Evolutionary conservation across 371 early-diverging fungal genomes (phyloP).

Genomic region (Syncephalastrum sp.): DNA sequence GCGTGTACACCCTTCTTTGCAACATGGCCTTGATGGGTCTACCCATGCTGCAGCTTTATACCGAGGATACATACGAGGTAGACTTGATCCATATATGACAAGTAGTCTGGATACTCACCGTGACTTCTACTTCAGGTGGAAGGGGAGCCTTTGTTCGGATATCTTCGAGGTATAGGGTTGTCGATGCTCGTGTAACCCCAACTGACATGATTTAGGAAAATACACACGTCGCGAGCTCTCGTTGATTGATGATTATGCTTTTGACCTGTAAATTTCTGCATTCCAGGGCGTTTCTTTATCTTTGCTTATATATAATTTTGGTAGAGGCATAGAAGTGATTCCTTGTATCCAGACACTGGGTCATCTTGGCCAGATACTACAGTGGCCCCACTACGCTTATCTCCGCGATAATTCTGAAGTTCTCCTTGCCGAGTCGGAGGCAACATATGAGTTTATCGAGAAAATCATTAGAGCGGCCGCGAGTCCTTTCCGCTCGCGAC

Average conservation of each 20-base stretch:
- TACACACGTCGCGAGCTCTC: constrained; percentile 70
- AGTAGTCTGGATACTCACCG: not conserved
- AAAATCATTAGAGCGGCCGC: constrained; percentile 67
- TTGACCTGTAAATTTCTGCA: constrained; percentile 46
- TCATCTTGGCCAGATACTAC: constrained; percentile 85
- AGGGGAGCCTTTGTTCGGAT: constrained; percentile 86
- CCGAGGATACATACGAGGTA: constrained; percentile 84
- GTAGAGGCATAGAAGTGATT: constrained; percentile 81
- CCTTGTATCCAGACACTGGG: constrained; percentile 91
- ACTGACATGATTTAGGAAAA: constrained; percentile 39
- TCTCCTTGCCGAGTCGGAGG: constrained; percentile 63
- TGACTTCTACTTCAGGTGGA: constrained; percentile 33
- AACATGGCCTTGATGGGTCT: constrained; percentile 79
- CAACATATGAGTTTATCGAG: constrained; percentile 79
- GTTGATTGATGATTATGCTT: constrained; percentile 77
- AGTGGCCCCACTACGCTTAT: constrained; percentile 81
- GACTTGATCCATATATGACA: not conserved
- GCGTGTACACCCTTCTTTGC: constrained; percentile 64
- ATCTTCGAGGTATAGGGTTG: constrained; percentile 58
- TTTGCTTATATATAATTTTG: not conserved
- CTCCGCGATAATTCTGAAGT: constrained; percentile 84
- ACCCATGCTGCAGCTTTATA: constrained; percentile 85
- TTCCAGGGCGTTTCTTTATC: not conserved
- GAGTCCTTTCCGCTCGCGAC: constrained; percentile 69
- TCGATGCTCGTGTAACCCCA: not conserved